Evolutionary conservation across 2,329 filamentous ascomycete species (phyloP).

Genomic region (Karstenula rhodostoma): DNA sequence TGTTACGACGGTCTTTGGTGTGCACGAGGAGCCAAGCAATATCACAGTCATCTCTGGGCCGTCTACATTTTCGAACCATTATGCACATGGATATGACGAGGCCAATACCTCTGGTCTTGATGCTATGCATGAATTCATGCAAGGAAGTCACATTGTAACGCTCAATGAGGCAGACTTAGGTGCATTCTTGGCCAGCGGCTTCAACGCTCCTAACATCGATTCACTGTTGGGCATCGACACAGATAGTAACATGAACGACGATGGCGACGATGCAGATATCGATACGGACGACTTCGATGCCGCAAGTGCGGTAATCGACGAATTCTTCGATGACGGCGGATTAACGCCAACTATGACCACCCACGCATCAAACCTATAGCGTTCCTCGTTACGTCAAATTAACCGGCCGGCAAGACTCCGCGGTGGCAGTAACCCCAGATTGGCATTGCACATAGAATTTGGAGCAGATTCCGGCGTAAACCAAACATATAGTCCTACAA

Average conservation of each 20-base stretch:
- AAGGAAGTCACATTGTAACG: neutral
- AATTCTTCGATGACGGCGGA: slow-evolving; percentile 31
- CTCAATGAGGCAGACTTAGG: neutral
- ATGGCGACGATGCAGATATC: slow-evolving; percentile 36
- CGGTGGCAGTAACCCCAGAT: neutral
- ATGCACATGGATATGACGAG: neutral
- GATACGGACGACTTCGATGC: slow-evolving; percentile 38
- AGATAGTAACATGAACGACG: slow-evolving; percentile 28
- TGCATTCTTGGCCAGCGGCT: slow-evolving; percentile 10
- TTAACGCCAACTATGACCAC: slow-evolving; percentile 32
- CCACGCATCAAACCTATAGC: slow-evolving; percentile 4
- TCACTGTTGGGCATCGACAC: slow-evolving; percentile 1
- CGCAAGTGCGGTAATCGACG: slow-evolving; percentile 36
- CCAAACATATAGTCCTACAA: neutral
- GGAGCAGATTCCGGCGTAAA: too few relatives aligned
- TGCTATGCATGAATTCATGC: neutral
- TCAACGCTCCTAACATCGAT: slow-evolving; percentile 12
- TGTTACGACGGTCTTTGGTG: slow-evolving; percentile 46
- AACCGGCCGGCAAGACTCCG: neutral
- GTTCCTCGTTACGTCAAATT: neutral
- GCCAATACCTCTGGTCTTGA: neutral
- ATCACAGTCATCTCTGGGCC: slow-evolving; percentile 40
- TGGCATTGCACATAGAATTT: neutral
- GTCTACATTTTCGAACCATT: neutral
- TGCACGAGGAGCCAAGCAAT: slow-evolving; percentile 41